phyloP scores from a whole-genome alignment of 176 grass and related monocot species.

The Bolboschoenus planiculmis region DNA sequence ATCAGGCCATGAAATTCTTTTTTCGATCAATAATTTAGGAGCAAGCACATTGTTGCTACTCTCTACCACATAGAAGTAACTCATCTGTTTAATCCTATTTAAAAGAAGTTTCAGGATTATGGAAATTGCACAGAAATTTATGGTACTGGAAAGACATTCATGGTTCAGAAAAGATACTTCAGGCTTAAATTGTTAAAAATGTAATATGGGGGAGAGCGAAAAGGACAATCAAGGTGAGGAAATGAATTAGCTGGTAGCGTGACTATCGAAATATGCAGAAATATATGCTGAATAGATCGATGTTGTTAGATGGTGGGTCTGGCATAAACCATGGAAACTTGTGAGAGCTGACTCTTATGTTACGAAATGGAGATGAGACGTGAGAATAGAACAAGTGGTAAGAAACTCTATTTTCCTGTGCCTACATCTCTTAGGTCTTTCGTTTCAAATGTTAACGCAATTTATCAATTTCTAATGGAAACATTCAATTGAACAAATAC shows the following conservation, averaged over 20 bases:
- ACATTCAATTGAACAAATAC: neutral
- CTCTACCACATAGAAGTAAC: neutral
- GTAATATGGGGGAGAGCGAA: neutral
- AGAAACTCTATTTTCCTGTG: neutral
- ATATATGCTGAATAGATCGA: neutral
- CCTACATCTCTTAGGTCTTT: neutral
- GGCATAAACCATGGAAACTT: neutral
- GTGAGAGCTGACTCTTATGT: neutral
- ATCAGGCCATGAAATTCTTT: neutral
- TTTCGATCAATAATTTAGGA: neutral
- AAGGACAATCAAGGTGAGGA: neutral
- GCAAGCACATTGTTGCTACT: neutral
- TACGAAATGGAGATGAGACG: neutral
- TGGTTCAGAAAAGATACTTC: neutral
- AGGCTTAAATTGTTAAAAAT: neutral
- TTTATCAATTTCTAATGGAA: neutral
- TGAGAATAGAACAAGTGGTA: neutral
- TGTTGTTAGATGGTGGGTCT: neutral
- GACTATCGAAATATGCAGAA: neutral
- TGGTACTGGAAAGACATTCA: neutral
- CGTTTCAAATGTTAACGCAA: neutral
- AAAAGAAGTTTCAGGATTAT: neutral
- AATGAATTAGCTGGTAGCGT: neutral
- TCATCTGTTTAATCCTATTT: neutral
- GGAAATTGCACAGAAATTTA: neutral